phyloP scores from a whole-genome alignment of 2,329 filamentous ascomycete species.

The Fusarium bactridioides region DNA sequence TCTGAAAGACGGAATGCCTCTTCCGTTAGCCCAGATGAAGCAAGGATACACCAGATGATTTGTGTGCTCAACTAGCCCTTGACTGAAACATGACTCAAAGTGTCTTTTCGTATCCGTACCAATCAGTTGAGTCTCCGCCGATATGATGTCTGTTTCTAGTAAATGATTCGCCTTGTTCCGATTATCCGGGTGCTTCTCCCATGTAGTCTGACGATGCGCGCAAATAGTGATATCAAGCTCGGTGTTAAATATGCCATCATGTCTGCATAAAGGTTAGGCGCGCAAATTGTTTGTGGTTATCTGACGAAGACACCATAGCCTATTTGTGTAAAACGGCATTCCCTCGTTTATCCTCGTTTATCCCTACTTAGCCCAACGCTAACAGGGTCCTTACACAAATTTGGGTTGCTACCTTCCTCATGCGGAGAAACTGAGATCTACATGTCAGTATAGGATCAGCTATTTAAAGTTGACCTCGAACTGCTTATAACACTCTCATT shows the following conservation, averaged over 20 bases:
- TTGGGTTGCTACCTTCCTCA: not conserved
- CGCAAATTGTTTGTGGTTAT: not conserved
- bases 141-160: not conserved
- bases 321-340: not conserved
- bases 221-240: not conserved
- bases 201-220: not conserved
- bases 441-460: no score
- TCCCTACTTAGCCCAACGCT: not conserved
- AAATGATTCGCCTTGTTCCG: not conserved
- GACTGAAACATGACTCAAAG: not conserved
- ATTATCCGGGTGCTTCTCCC: not conserved
- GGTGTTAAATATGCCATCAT: not conserved
- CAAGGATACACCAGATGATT: not conserved
- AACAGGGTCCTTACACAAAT: fast-evolving
- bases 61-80: not conserved
- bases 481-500: not conserved
- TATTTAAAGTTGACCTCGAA: not conserved
- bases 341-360: not conserved
- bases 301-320: not conserved
- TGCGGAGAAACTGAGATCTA: fast-evolving
- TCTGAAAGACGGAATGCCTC: not conserved
- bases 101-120: not conserved
- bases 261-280: not conserved
- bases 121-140: not conserved
- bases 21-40: not conserved